Conservation (phyloP, 495 filamentous ascomycete genomes). For the Hypomontagnella submonticulosa region DNA sequence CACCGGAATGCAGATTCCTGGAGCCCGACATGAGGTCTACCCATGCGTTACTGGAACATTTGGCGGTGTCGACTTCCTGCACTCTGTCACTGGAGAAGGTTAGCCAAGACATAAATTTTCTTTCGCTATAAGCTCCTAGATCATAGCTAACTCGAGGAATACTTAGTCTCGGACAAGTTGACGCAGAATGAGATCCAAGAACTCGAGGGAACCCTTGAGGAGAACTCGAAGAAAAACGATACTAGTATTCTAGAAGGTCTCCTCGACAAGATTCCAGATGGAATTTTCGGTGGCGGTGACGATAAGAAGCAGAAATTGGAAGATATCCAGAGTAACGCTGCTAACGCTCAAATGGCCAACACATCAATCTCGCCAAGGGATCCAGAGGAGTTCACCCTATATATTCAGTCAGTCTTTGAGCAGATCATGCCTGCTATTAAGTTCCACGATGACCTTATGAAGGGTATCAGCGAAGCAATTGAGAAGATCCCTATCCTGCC, state of each 20-base stretch:
- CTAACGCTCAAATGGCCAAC: conserved; percentile 72
- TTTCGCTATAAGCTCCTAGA: neutral
- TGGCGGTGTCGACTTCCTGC: conserved; percentile 86
- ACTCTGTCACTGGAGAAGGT: conserved; percentile 86
- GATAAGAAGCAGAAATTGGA: conserved; percentile 73
- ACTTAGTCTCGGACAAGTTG: conserved; percentile 80
- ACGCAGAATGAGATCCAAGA: conserved; percentile 87
- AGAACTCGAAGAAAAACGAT: conserved; percentile 62
- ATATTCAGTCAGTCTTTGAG: conserved; percentile 71
- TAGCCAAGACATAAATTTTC: conserved; percentile 1
- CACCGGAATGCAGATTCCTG: conserved; percentile 73
- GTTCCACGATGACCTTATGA: conserved; percentile 88
- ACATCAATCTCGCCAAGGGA: conserved; percentile 74
- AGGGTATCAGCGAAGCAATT: conserved; percentile 77
- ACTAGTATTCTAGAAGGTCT: conserved; percentile 78
- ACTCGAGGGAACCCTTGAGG: conserved; percentile 77
- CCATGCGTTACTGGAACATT: conserved; percentile 91
- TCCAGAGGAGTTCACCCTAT: conserved; percentile 77
- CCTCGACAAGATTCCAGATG: conserved; percentile 79
- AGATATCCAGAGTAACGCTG: conserved; percentile 73
- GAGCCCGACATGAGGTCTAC: conserved; percentile 71
- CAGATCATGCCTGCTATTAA: conserved; percentile 87
- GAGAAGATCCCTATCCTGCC: conserved; percentile 83
- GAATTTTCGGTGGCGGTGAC: conserved; percentile 76
- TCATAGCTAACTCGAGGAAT: conserved; percentile 19